Evolutionary conservation across 306 rosid species (phyloP), one percentile per base, ranked within the genome.

Genomic region (Rubus parviflorus): DNA sequence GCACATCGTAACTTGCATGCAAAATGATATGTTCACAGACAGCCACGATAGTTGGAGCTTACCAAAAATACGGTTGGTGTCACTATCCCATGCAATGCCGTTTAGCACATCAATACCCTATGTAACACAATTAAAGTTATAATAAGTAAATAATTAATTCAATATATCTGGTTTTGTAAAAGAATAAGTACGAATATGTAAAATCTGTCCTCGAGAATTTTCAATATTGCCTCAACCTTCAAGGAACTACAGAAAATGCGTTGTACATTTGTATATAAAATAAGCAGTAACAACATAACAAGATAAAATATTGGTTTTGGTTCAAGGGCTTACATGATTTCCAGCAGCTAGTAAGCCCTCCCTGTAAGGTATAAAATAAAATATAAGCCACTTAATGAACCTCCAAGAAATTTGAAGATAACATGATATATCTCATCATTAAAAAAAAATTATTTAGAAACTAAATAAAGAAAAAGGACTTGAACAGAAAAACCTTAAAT

Each of bases 41-140:
- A 38, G 48, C 25, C 25, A 65, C 19, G n/a, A n/a, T n/a, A 8
- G 35, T 11, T 14, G 25, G 74, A 65, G 64, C 95, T 84, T 82
- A 94, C 98, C 97, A 43, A 90, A 90, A 67, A 92, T 74, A 30
- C 97, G 89, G 40, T 88, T 67, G 68, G 72, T 81, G 63, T 70
- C 46, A 19, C 79, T 65, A 76, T 94, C 98, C 97, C 97, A 94
- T 62, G 98, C 98, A 83, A 94, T 94, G 83, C 98, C 98, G 75
- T 94, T 94, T 78, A 92, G 84, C 76, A 90, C 92, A 80, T 92
- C 93, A 74, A 83, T 76, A 40, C 7, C 86, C 98, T 90, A 41
- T 52, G 77, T 62, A 79, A 74, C 56, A 79, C 13, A 20, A 37
- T 60, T 75, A 40, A 58, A 65, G 42, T 64, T 51, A 52, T 65